Evolutionary conservation across 1,284 basidiomycete species (phyloP).

Genomic region (Pyrrhoderma noxium): DNA sequence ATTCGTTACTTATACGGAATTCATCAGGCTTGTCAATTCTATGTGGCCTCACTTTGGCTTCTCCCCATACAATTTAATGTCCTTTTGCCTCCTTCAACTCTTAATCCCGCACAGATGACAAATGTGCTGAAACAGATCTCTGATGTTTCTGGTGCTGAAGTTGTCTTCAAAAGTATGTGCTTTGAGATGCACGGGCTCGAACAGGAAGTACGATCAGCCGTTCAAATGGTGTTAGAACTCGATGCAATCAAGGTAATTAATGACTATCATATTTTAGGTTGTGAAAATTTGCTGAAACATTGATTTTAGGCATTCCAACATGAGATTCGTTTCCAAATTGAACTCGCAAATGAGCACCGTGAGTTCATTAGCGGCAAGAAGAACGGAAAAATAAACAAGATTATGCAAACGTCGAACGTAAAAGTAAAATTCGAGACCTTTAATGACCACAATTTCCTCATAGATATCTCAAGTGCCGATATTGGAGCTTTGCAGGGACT

Average conservation of each 20-base stretch:
- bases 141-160: conserved; percentile 83
- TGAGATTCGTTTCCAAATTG: conserved; percentile 97
- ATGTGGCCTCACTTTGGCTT: conserved; percentile 94
- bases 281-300: conserved; percentile 1
- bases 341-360: conserved; percentile 95
- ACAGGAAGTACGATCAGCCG: conserved; percentile 81
- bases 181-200: conserved; percentile 98
- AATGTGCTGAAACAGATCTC: conserved; percentile 84
- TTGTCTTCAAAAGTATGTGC: conserved; percentile 96
- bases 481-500: conserved; percentile 82
- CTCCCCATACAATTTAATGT: conserved; percentile 91
- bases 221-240: conserved; percentile 82
- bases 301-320: conserved; percentile 78
- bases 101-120: conserved; percentile 82
- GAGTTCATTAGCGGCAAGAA: conserved; percentile 99
- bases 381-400: conserved; percentile 98
- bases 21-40: conserved; percentile 85
- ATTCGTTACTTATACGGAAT: conserved; percentile 16
- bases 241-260: conserved; percentile 90
- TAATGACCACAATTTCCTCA: conserved; percentile 98
- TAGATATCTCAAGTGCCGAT: conserved; percentile 85
- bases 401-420: conserved; percentile 93
- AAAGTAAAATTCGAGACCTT: conserved; percentile 99
- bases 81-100: conserved; percentile 72
- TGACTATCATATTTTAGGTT: conserved; percentile 7